These are phyloP conservation scores for Mangifera indica DNA, from an alignment of 345 rosid genomes.

Conservation along the genomic window DNA sequence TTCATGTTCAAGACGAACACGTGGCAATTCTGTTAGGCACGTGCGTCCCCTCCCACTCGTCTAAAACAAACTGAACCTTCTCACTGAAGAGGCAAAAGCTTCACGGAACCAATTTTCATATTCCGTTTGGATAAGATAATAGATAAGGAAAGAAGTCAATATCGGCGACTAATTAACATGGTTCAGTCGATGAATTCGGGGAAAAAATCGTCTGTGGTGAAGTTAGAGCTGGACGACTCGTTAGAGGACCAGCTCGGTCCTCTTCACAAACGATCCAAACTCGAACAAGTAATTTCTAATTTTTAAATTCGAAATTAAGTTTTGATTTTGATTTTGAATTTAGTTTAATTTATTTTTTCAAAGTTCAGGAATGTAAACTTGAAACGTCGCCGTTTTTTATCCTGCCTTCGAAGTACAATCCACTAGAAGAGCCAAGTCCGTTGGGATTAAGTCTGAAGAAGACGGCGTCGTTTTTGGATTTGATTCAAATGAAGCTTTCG, in stretches of 20 bases:
- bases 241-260: conserved; percentile 35
- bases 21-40: conserved; percentile 16
- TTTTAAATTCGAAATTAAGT: not conserved
- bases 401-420: conserved; percentile 36
- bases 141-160: no score
- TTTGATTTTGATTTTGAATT: not conserved
- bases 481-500: conserved; percentile 62
- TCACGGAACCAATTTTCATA: no score
- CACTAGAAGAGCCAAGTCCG: conserved; percentile 66
- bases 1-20: conserved; percentile 11
- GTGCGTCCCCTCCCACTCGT: conserved; percentile 18
- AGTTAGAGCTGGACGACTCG: conserved; percentile 39
- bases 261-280: conserved; percentile 41
- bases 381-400: conserved; percentile 12
- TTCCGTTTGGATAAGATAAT: not conserved
- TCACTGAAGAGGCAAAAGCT: not conserved
- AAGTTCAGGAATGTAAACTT: conserved; percentile 7
- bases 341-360: not conserved
- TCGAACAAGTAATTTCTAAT: conserved; percentile 29
- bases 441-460: conserved; percentile 63
- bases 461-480: conserved; percentile 62
- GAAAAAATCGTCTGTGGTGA: conserved; percentile 29
- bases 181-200: conserved; percentile 46
- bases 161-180: conserved; percentile 28
- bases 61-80: not conserved